Evolutionary conservation across 2,329 filamentous ascomycete genomes (phyloP).

Genomic region (Pseudogymnoascus sp.): DNA sequence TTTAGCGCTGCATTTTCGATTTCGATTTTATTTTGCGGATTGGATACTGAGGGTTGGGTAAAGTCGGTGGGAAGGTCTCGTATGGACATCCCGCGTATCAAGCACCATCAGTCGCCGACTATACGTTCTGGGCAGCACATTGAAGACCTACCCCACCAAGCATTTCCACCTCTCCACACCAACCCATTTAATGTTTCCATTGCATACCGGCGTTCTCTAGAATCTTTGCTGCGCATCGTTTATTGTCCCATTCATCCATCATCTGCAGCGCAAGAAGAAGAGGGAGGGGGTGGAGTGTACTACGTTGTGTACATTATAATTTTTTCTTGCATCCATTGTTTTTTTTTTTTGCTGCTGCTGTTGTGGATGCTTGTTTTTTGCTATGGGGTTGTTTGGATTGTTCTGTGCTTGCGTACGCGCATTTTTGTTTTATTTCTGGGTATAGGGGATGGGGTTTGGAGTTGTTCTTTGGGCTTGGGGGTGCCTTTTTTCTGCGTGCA

Average conservation of each 20-base stretch:
- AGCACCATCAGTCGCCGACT: not conserved
- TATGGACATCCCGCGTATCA: not conserved
- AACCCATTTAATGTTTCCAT: not conserved
- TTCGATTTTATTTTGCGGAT: not conserved
- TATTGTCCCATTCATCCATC: not conserved
- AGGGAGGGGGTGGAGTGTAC: not conserved
- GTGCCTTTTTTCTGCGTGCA: not conserved
- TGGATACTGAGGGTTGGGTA: no score
- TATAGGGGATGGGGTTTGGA: not conserved
- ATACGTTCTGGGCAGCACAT: not conserved
- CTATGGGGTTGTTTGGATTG: not conserved
- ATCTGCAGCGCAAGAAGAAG: not conserved
- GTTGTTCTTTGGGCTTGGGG: not conserved
- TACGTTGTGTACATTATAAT: slow-evolving; percentile 6
- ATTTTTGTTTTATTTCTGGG: not conserved
- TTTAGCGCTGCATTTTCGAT: slow-evolving; percentile 2
- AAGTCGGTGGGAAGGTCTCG: no score
- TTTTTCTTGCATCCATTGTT: not conserved
- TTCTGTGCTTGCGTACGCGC: not conserved
- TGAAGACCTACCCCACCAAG: not conserved
- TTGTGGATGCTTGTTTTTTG: not conserved
- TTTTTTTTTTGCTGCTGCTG: not conserved
- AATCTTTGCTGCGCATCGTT: not conserved
- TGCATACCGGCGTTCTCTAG: slow-evolving; percentile 5
- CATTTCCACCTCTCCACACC: not conserved